These are phyloP conservation scores for Mycena pura DNA, from an alignment of 768 basidiomycete genomes.

Conservation along the genomic window DNA sequence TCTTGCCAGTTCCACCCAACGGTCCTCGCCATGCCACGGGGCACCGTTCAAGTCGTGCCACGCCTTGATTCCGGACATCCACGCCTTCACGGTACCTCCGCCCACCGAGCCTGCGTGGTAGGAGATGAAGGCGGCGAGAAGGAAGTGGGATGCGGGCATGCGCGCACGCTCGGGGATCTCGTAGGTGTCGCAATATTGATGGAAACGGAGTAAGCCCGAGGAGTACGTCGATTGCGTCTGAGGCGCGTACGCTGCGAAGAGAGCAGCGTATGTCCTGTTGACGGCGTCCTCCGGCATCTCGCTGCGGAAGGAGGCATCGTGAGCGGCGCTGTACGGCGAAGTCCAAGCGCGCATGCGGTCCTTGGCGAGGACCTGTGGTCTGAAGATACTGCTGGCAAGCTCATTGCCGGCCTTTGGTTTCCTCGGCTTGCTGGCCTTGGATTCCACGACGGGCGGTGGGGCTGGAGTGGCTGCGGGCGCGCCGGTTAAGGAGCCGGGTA, in stretches of 20 bases:
- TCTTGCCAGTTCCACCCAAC: constrained; percentile 27
- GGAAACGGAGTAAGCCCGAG: constrained; percentile 42
- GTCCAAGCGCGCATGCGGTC: constrained; percentile 30
- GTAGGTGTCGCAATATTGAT: constrained; percentile 43
- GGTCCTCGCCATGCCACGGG: constrained; percentile 40
- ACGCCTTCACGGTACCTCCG: constrained; percentile 35
- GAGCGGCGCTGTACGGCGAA: constrained; percentile 19
- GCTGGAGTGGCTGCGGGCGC: neutral
- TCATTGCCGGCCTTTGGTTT: neutral
- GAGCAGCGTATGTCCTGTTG: neutral
- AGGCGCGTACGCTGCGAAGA: constrained; percentile 26
- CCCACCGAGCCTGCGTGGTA: constrained; percentile 16
- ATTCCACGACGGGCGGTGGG: neutral
- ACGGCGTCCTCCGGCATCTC: constrained; percentile 15
- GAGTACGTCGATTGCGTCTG: constrained; percentile 37
- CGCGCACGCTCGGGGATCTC: constrained; percentile 33
- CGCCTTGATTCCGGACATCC: constrained; percentile 41
- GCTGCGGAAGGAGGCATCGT: neutral
- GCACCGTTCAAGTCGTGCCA: constrained; percentile 47
- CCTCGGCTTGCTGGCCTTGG: neutral
- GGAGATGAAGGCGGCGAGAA: constrained; percentile 39
- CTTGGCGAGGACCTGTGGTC: constrained; percentile 27
- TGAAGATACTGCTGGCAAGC: constrained; percentile 5
- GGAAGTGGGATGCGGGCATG: constrained; percentile 41
- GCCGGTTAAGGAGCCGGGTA: neutral